phyloP scores from a whole-genome alignment of 2,329 filamentous ascomycete species.

The Orbilia ellipsospora region DNA sequence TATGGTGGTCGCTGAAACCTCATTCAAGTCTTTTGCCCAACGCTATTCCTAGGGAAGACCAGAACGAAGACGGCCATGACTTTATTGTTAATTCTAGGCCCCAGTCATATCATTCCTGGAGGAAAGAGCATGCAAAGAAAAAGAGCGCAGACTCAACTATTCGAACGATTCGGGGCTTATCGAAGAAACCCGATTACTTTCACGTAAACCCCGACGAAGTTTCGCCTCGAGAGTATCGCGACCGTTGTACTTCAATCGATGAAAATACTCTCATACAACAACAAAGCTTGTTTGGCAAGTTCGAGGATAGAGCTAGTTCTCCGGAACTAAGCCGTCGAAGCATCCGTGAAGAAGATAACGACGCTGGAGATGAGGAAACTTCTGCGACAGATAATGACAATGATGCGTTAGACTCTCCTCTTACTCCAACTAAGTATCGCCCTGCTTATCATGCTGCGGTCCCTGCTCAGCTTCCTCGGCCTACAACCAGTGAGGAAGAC shows the following conservation, averaged over 20 bases:
- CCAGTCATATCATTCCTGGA: conserved; percentile 51
- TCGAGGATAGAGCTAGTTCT: conserved; percentile 49
- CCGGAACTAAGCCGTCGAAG: conserved; percentile 46
- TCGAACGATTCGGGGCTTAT: conserved; percentile 41
- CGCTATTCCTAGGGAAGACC: neutral
- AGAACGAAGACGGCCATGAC: neutral
- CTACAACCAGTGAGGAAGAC: conserved; percentile 37
- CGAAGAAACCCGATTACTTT: conserved; percentile 23
- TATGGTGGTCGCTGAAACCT: conserved; percentile 32
- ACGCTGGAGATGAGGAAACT: conserved; percentile 47
- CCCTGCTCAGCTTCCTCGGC: conserved; percentile 33
- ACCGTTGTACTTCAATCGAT: conserved; percentile 1
- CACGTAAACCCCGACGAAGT: conserved; percentile 23
- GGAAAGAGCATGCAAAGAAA: conserved; percentile 51
- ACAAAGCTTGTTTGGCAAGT: conserved; percentile 26
- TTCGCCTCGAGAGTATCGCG: conserved; percentile 13
- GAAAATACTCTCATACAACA: conserved; percentile 31
- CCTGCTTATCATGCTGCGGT: conserved; percentile 44
- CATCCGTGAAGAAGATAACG: conserved; percentile 47
- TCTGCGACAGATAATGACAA: conserved; percentile 56
- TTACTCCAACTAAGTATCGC: conserved; percentile 45
- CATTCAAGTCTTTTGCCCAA: too few relatives aligned
- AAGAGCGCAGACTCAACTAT: conserved; percentile 47
- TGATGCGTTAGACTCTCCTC: conserved; percentile 47
- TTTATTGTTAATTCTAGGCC: conserved; percentile 18